These are phyloP conservation scores for Pleoardoris graminearum DNA, from an alignment of 2,329 filamentous ascomycete genomes.

Conservation along the genomic window DNA sequence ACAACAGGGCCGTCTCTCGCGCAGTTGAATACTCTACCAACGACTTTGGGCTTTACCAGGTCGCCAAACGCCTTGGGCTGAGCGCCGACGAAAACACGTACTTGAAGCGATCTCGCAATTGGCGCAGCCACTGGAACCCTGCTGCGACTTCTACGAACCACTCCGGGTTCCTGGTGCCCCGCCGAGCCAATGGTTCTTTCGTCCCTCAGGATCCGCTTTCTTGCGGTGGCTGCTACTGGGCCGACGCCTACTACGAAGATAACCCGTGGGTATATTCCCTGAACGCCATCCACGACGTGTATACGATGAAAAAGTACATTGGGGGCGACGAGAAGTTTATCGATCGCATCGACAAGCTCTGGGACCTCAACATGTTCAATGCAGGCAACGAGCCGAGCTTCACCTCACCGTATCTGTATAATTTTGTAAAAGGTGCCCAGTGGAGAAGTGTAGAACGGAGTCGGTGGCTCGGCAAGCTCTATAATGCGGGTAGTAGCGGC, in stretches of 20 bases:
- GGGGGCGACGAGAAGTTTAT: slow-evolving; percentile 62
- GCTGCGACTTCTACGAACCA: slow-evolving; percentile 62
- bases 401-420: slow-evolving; percentile 69
- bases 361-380: slow-evolving; percentile 62
- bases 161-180: slow-evolving; percentile 68
- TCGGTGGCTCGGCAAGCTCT: slow-evolving; percentile 61
- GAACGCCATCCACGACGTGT: slow-evolving; percentile 69
- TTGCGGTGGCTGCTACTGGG: slow-evolving; percentile 70
- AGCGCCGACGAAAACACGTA: slow-evolving; percentile 60
- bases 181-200: slow-evolving; percentile 56
- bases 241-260: slow-evolving; percentile 63
- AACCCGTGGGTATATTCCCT: slow-evolving; percentile 69
- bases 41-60: slow-evolving; percentile 68
- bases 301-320: slow-evolving; percentile 56
- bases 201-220: slow-evolving; percentile 53
- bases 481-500: slow-evolving; percentile 58
- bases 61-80: slow-evolving; percentile 62
- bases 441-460: slow-evolving; percentile 63
- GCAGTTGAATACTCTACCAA: slow-evolving; percentile 71
- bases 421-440: slow-evolving; percentile 63
- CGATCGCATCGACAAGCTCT: slow-evolving; percentile 63
- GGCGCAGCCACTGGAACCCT: slow-evolving; percentile 73
- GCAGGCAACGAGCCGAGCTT: slow-evolving; percentile 71
- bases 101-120: slow-evolving; percentile 65
- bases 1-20: slow-evolving; percentile 63